Evolutionary conservation across 371 early-diverging fungal genomes (phyloP), one percentile per base, ranked within the genome.

Genomic region (Mucor piriformis): DNA sequence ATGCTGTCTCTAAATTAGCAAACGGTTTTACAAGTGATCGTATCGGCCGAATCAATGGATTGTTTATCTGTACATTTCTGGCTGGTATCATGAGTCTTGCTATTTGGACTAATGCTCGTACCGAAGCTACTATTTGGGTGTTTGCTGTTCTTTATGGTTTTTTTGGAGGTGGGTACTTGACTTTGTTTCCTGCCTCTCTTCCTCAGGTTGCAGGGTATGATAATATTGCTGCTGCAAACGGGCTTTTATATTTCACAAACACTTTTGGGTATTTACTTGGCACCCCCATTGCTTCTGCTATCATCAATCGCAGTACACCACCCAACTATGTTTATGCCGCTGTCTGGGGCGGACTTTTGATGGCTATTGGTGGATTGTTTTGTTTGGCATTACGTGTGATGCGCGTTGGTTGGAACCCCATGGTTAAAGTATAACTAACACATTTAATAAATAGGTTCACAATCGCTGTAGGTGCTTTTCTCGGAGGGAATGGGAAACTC

Each of bases 111-210:
- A 77, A 60, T 51, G 83, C 68, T 44, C 66, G 35, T 47, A 78
- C 32, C 48, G 70, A 59, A 56, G 81, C 74, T 20, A 40, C 70
- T 10, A 56, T 78, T 15, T 67, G 68, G 70, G 59, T 67, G 2
- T 74, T 72, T 57, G 72, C 68, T 6, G 63, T 67, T 10, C 48
- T 81, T 2, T 83, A 75, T 29, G 85, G 79, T 5, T 68, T 81
- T 51, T 80, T 81, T 50, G 80, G 79, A 13, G 83, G 85, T 3
- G 81, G 82, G 11, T 85, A 82, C 53, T 70, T 86, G 42, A 72
- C 77, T 3, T 52, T 83, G 56, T 69, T 77, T 11, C 74, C 80
- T 8, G 74, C 78, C 6, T 76, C 73, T n/a, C 66, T 70, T 5
- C 74, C 80, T 42, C 71, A 83, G 49, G 73, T 78, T 24, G 81